Evolutionary conservation across 306 rosid genomes (phyloP), one percentile per base, ranked within the genome.

Genomic region (Inga leiocalycina): DNA sequence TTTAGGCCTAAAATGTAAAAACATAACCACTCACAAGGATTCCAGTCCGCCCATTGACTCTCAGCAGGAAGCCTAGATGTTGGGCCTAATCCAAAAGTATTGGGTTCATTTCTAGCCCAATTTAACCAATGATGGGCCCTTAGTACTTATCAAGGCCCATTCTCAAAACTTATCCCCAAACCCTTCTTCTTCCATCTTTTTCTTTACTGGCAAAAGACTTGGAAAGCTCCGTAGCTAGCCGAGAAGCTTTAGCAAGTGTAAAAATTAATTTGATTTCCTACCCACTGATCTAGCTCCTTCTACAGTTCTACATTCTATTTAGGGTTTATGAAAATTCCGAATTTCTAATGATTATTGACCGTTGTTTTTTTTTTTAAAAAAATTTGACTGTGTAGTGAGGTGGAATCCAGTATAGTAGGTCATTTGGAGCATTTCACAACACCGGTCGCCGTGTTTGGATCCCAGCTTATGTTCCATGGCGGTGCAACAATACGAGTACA

Each of bases 401-500:
- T 45, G 49, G 49, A 45, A 45, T 45, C 8, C 43, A 39, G 1
- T 39, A 6, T 39, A 6, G 43, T 39, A 39, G 8, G 43, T 39
- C 43, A 39, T 39, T 6, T 39, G 43, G 43, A 5, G 62, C 11
- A 19, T 56, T 7, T 19, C 12, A 24, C 24, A 8, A 56, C 62
- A 19, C 11, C 0, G 62, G 3, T 54, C 11, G 12, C 10, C 10
- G 12, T 37, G 39, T 37, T 37, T 37, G 41, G 41, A 37, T 37
- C 41, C 7, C 7, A 39, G 43, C 43, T 39, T 6, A 39, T 39
- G 14, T 45, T 45, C 49, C 14, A 2, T 45, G 49, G 49, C 49
- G 86, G 82, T 82, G 83, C 79, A 48, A 69, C 65, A 27, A 44
- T 37, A 30, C 69, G 35, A 74, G 19, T 20, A 62, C 51, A 41